Conservation (phyloP, 352 stramenopile genomes). For the Blastocystis sp. region DNA sequence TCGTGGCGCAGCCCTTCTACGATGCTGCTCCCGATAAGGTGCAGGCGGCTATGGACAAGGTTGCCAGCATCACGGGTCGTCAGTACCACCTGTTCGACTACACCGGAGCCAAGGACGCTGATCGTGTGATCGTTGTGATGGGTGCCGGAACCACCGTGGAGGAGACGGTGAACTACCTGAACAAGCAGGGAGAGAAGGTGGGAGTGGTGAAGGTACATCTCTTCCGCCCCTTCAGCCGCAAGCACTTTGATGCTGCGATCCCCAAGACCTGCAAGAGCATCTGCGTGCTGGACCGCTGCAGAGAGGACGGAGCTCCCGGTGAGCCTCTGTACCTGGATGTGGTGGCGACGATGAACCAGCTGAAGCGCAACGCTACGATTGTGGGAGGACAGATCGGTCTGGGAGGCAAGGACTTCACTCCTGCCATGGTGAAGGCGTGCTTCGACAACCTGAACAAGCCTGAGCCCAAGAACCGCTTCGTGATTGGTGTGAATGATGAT, state of each 20-base stretch:
- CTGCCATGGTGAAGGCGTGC: slow-evolving; percentile 67
- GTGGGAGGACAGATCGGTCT: slow-evolving; percentile 68
- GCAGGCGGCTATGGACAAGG: slow-evolving; percentile 68
- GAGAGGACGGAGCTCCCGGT: slow-evolving; percentile 67
- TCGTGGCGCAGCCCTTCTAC: slow-evolving; percentile 41
- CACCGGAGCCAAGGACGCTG: slow-evolving; percentile 65
- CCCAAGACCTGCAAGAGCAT: slow-evolving; percentile 65
- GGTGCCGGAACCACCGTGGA: slow-evolving; percentile 65
- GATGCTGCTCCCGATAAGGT: slow-evolving; percentile 65
- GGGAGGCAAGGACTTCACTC: slow-evolving; percentile 66
- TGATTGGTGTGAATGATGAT: slow-evolving; percentile 72
- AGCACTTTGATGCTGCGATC: slow-evolving; percentile 67
- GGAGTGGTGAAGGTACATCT: slow-evolving; percentile 69
- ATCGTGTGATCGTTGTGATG: slow-evolving; percentile 69
- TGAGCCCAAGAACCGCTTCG: slow-evolving; percentile 65
- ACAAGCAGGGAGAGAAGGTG: slow-evolving; percentile 69
- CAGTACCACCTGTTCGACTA: slow-evolving; percentile 75
- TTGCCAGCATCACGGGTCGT: slow-evolving; percentile 68
- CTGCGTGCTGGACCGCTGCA: slow-evolving; percentile 67
- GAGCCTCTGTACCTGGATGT: slow-evolving; percentile 65
- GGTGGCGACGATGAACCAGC: slow-evolving; percentile 67
- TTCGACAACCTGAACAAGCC: slow-evolving; percentile 64
- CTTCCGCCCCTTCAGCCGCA: slow-evolving; percentile 68
- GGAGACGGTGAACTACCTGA: slow-evolving; percentile 68
- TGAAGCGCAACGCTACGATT: slow-evolving; percentile 62